Conservation (phyloP, 306 rosid genomes). For the Quercus aquifolioides region DNA sequence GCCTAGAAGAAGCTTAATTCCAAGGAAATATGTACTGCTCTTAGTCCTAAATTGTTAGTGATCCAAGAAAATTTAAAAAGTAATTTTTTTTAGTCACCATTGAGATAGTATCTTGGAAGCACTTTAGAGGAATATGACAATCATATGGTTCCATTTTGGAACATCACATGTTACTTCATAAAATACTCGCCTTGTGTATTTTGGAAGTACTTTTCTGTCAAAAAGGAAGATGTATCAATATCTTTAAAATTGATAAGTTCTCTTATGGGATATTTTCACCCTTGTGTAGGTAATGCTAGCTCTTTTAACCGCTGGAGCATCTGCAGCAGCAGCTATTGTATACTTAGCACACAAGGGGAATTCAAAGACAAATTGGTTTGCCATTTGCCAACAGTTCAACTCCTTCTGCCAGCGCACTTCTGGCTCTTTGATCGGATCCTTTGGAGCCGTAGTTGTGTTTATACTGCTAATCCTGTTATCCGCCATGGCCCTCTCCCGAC, state of each 20-base stretch:
- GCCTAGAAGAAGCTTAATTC: neutral
- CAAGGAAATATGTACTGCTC: too few relatives aligned
- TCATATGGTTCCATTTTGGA: too few relatives aligned
- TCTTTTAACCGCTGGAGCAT: conserved; percentile 43
- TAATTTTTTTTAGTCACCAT: too few relatives aligned
- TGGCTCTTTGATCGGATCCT: conserved; percentile 66
- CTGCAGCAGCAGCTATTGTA: conserved; percentile 55
- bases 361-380: conserved; percentile 47
- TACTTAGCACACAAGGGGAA: conserved; percentile 56
- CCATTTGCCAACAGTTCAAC: conserved; percentile 64
- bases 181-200: too few relatives aligned
- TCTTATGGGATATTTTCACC: neutral
- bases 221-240: neutral
- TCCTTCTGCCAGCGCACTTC: conserved; percentile 62
- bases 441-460: conserved; percentile 34
- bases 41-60: too few relatives aligned
- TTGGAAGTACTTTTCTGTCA: too few relatives aligned
- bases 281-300: conserved; percentile 40
- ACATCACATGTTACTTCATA: too few relatives aligned
- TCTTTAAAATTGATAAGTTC: neutral
- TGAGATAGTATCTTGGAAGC: too few relatives aligned
- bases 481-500: conserved; percentile 39
- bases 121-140: too few relatives aligned
- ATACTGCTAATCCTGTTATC: conserved; percentile 37
- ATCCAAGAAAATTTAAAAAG: too few relatives aligned